These are phyloP conservation scores for Colletotrichum magnum DNA, from an alignment of 2,329 filamentous ascomycete species.

Conservation along the genomic window DNA sequence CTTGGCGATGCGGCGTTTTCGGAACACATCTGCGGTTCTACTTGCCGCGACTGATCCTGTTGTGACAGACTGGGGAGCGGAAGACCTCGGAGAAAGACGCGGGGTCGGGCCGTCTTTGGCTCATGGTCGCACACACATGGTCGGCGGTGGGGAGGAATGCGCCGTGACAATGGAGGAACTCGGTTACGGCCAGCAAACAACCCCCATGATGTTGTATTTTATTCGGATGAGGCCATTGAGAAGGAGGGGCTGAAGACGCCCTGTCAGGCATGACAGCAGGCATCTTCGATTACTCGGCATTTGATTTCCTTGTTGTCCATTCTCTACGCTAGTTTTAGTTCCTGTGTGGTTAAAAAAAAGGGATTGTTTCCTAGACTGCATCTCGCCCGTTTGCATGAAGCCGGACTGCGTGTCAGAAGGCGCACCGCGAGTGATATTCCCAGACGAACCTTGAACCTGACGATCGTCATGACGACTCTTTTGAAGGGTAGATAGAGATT, in stretches of 20 bases:
- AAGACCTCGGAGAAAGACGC: conserved; percentile 43
- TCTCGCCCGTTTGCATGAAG: background rate
- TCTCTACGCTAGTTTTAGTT: conserved; percentile 39
- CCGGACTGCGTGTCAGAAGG: background rate
- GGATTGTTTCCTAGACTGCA: conserved; percentile 28
- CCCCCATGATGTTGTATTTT: conserved; percentile 54
- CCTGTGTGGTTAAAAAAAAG: conserved; percentile 31
- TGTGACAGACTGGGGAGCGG: conserved; percentile 24
- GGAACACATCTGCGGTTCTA: conserved; percentile 37
- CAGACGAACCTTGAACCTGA: no score
- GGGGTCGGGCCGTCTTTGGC: conserved; percentile 21
- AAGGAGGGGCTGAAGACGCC: conserved; percentile 44
- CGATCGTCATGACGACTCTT: no score
- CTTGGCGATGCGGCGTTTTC: conserved; percentile 41
- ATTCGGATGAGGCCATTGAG: conserved; percentile 45
- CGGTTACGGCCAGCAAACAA: conserved; percentile 19
- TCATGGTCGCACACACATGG: conserved; percentile 13
- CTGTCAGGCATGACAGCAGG: conserved; percentile 47
- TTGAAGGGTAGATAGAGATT: no score
- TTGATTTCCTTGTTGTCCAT: conserved; percentile 53
- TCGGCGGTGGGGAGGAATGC: conserved; percentile 2
- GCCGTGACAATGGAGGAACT: conserved; percentile 8
- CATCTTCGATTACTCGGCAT: conserved; percentile 54
- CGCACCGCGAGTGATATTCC: background rate
- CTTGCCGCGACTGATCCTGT: conserved; percentile 27